These are phyloP conservation scores for Mastigamoeba balamuthi DNA, from an alignment of 78 protist species.

Conservation along the genomic window DNA sequence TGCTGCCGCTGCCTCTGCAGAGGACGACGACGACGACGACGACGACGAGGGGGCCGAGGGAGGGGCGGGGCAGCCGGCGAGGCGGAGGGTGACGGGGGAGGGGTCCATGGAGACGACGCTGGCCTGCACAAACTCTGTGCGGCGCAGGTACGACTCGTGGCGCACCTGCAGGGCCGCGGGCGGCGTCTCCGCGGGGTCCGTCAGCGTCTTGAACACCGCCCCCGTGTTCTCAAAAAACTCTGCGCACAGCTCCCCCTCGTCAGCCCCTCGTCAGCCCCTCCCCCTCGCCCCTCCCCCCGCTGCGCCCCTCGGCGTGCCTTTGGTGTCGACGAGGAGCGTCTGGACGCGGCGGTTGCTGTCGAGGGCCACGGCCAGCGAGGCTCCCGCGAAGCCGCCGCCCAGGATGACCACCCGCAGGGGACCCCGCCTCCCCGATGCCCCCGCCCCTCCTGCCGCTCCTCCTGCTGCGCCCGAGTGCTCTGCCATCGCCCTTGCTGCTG, in stretches of 20 bases:
- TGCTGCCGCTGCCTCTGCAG: no score
- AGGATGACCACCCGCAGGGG: not conserved
- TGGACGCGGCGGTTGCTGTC: not conserved
- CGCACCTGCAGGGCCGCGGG: not conserved
- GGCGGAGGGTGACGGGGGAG: not conserved
- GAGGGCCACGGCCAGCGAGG: not conserved
- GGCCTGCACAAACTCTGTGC: not conserved
- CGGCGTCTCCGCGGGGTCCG: not conserved
- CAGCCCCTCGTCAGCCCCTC: no score
- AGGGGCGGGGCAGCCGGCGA: no score
- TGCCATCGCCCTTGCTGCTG: no score
- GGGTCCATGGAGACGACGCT: not conserved
- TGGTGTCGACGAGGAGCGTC: not conserved
- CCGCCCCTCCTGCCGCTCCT: no score
- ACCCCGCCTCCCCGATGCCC: no score
- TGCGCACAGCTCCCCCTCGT: not conserved
- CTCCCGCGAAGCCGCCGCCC: not conserved
- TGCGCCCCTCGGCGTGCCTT: not conserved
- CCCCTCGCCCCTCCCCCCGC: no score
- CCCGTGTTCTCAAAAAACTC: not conserved
- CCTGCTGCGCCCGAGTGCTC: no score
- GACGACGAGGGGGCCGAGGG: no score
- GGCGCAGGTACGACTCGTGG: not conserved
- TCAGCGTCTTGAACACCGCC: not conserved
- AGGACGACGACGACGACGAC: no score